A percentile compares a stretch with the other conserved stretches of the same genome.
These are phyloP conservation scores for Bipolaris sorokiniana DNA, from an alignment of 2,329 filamentous ascomycete species.

Conservation along the genomic window DNA sequence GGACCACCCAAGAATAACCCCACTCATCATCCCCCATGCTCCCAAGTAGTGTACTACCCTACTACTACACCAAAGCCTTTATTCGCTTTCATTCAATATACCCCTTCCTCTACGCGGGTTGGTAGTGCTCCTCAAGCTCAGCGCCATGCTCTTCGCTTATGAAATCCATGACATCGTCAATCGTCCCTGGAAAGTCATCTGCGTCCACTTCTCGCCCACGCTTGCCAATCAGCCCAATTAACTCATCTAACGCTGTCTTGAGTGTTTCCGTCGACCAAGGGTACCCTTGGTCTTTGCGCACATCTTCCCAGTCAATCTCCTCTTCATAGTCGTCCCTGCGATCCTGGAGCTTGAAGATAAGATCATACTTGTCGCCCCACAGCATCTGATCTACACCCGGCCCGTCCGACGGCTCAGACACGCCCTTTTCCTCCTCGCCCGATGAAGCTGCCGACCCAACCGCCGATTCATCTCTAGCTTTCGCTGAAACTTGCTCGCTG, in stretches of 20 bases:
- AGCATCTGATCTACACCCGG: conserved; percentile 42
- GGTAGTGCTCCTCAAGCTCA: conserved; percentile 25
- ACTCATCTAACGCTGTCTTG: conserved; percentile 26
- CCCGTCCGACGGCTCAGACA: neutral
- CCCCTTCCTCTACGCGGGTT: neutral
- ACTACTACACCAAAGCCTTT: neutral
- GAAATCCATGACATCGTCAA: conserved; percentile 34
- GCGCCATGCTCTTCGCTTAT: conserved; percentile 14
- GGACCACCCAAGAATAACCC: neutral
- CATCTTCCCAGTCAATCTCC: conserved; percentile 45
- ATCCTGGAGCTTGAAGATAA: conserved; percentile 45
- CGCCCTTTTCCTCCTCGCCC: neutral
- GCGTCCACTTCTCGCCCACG: conserved; percentile 4
- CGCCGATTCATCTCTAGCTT: neutral
- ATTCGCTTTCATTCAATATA: too few relatives aligned
- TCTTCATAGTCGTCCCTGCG: conserved; percentile 31
- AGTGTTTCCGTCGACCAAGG: conserved; percentile 30
- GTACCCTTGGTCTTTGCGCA: conserved; percentile 5
- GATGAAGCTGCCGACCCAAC: neutral
- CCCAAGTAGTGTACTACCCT: neutral
- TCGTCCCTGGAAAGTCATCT: conserved; percentile 11
- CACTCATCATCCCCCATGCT: neutral
- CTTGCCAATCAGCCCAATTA: conserved; percentile 20
- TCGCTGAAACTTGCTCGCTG: neutral
- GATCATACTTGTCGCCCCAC: conserved; percentile 51